These are phyloP conservation scores for Morella rubra DNA, from an alignment of 306 rosid species.

Conservation along the genomic window DNA sequence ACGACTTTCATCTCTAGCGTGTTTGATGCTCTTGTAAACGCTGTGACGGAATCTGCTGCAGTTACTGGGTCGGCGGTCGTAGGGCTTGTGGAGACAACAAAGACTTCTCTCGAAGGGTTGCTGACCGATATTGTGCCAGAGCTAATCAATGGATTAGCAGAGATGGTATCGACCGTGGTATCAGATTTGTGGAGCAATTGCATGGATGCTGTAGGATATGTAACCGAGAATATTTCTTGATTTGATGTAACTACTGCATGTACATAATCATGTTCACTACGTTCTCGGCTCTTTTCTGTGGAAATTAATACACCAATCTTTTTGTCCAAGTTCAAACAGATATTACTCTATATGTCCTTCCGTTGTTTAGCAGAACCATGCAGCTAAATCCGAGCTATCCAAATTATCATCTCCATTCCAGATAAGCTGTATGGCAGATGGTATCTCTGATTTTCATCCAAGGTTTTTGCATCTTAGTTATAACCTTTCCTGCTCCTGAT, in stretches of 20 bases:
- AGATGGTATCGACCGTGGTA: constrained; percentile 36
- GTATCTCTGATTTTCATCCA: too few relatives aligned
- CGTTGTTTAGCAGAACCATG: not conserved
- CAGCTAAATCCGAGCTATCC: not conserved
- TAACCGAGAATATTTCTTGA: constrained; percentile 35
- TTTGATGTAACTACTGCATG: not conserved
- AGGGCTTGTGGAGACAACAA: constrained; percentile 40
- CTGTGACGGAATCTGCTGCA: constrained; percentile 34
- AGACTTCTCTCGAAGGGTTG: constrained; percentile 35
- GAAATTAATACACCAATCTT: not conserved
- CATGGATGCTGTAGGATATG: constrained; percentile 51
- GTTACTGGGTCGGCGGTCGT: constrained; percentile 21
- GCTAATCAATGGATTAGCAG: constrained; percentile 26
- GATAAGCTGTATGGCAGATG: too few relatives aligned
- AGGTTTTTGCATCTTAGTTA: too few relatives aligned
- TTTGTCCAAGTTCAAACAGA: not conserved
- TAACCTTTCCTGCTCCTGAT: too few relatives aligned
- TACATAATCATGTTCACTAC: not conserved
- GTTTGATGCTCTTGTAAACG: constrained; percentile 39
- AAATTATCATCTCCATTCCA: not conserved
- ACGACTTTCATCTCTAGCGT: constrained; percentile 14
- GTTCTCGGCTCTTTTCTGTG: not conserved
- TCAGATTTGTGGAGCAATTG: constrained; percentile 42
- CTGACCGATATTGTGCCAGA: constrained; percentile 25
- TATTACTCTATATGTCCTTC: not conserved